Base-by-base conservation (phyloP, 345 rosid species). In the Aquilaria yunnanensis region DNA sequence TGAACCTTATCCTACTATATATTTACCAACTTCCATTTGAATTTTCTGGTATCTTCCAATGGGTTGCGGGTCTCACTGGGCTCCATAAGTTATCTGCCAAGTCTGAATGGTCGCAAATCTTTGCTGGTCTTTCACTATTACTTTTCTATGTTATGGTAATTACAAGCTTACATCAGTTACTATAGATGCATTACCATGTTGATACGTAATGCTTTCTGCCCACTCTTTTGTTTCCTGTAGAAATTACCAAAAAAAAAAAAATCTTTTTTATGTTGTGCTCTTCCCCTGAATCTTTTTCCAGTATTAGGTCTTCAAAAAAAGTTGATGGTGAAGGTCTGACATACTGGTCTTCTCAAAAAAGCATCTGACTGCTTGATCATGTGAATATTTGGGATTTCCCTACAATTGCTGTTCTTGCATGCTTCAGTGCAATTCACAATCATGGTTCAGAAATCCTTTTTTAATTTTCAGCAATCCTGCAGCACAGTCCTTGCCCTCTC, bases 361-460 rank as follows among this genome's bases (percentile, higher is more conserved):
- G 23, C 23, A 23, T 23, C 23, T 23, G 87, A 65, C 76, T 78
- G 11, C 60, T 63, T 51, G 54, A 63, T 51, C 65, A 59, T 43
- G 70, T 68, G 59, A 68, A 56, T 77, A 75, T 78, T 59, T 81
- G 94, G 94, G 94, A 93, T 63, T 88, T 90, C 81, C 72, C 83
- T 84, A 92, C 86, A 80, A 85, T 93, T 61, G 96, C 98, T 60
- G 68, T 86, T 54, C 97, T 93, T 77, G 94, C 92, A 64, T 90
- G 92, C 86, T 88, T 81, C 73, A 90, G 94, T 78, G 85, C 98
- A 60, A 77, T 93, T 76, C 97, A 90, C 59, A 90, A 90, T 75
- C 97, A 93, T 79, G 96, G 97, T 46, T 86, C 84, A 72, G 87
- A 90, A 73, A 80, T 86, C 86, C 75, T 93, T 72, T 88, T 84